Base-by-base conservation (phyloP, 805 yeast species). In the Suhomyces sp. region DNA sequence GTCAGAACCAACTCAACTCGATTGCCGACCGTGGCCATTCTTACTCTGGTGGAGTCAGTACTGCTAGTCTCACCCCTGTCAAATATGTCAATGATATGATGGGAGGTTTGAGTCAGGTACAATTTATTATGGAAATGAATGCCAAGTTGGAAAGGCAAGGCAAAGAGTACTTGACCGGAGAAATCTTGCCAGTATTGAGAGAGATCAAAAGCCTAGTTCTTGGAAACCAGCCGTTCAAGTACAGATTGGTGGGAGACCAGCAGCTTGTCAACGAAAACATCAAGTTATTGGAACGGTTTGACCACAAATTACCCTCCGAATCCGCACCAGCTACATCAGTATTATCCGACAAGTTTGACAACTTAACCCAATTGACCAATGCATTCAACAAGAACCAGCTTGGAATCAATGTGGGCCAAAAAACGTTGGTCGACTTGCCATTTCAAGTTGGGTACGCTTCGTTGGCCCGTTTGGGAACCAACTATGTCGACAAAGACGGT, bases 21-120 rank as follows among this genome's bases (percentile, higher is more conserved):
- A 83, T 94, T 49, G 92, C 97, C 8, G 94, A 92, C 53, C 76
- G 87, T 52, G 99, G 99, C 0, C 97, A 94, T 65, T 73, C 86
- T 1, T 92, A 81, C 69, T 97, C 98, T 2, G 79, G 84, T 59
- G 76, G 84, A 5, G 81, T 74, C 60, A 85, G 96, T 2, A 75
- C 82, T 23, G 79, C 96, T 0, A 78, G 81, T 27, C 68, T 90
- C 3, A 83, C 90, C 1, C 72, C 80, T 1, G 76, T 84, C 17
- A 83, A 82, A 50, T 77, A 83, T 5, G 76, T 91, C 17, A 76
- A 76, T 50, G 96, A 93, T 61, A 62, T 73, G 8, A 68, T 91
- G 13, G 70, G 79, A 35, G 98, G 98, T n/a, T 74, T 94, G 49
- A 81, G 81, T 44, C 97, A 92, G 62, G 79, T 92, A 38, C 78